Percentiles rank a stretch among this genome's conserved stretches.
These are phyloP conservation scores for Hypsizygus marmoreus DNA, from an alignment of 768 basidiomycete species.

Conservation along the genomic window DNA sequence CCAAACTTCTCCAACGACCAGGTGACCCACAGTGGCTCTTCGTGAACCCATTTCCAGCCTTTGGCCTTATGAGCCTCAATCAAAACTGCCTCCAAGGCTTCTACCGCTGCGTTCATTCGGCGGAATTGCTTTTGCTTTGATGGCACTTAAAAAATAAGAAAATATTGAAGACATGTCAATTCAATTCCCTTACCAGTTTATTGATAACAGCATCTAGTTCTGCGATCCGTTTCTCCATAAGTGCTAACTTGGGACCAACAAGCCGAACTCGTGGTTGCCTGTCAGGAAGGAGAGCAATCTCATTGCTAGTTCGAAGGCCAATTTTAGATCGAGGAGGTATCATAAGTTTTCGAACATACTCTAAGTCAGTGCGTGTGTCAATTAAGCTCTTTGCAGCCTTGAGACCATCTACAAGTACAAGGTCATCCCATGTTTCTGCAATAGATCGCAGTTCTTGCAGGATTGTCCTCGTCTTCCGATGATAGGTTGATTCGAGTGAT, in stretches of 20 bases:
- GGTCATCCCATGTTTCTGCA: conserved; percentile 79
- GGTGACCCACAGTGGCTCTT: conserved; percentile 79
- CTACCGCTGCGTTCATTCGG: conserved; percentile 63
- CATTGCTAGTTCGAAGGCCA: conserved; percentile 51
- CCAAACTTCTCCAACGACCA: conserved; percentile 84
- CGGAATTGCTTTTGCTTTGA: conserved; percentile 69
- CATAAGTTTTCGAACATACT: conserved; percentile 49
- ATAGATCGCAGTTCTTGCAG: conserved; percentile 68
- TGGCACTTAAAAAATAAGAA: neutral
- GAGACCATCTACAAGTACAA: conserved; percentile 78
- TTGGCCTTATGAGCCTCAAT: conserved; percentile 71
- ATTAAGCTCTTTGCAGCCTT: conserved; percentile 72
- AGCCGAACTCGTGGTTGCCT: conserved; percentile 58
- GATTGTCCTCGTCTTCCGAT: conserved; percentile 71
- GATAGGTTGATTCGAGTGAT: conserved; percentile 71
- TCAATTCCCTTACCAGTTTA: conserved; percentile 60
- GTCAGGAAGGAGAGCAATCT: conserved; percentile 55
- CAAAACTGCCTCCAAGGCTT: conserved; percentile 63
- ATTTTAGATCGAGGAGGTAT: conserved; percentile 8
- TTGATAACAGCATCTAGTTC: conserved; percentile 58
- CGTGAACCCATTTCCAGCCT: conserved; percentile 69
- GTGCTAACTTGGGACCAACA: conserved; percentile 62
- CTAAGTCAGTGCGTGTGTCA: conserved; percentile 81
- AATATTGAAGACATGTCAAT: neutral
- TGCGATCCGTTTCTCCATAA: conserved; percentile 67